Base-by-base conservation (phyloP, 148 eudicot species). In the Pouteria glomerata region DNA sequence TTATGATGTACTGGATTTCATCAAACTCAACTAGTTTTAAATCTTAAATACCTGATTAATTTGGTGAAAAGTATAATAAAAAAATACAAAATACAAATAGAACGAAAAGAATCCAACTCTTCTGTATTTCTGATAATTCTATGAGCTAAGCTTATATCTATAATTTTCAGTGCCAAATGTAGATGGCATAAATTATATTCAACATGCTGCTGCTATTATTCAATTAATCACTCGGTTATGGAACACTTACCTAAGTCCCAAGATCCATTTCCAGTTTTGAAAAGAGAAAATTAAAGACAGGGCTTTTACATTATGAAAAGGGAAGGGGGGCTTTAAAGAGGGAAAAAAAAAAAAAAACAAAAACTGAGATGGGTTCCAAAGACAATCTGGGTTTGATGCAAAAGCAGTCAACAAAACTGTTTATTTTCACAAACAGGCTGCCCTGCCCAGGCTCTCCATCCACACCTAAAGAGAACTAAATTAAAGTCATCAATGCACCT, bases 401-500 rank as follows among this genome's bases (percentile, higher is more conserved):
- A 26, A 64, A 14, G 44, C 44, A 18, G 10, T 52, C 14, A 30
- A 30, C 37, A 35, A 24, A 10, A 35, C 13, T 70, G 30, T n/a
- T 26, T 37, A 56, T 37, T 57, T 41, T 21, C 53, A 63, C 42
- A 73, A 73, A 52, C 52, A 73, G 53, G 63, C 70, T 73, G n/a
- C 33, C 23, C 70, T 52, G 19, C 50, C 62, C 62, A n/a, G 41
- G 29, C 34, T 73, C 18, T 58, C 27, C 37, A 64, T 73, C 18
- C 66, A 42, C 37, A 64, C 69, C 31, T 24, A 52, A 52, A 63
- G 33, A 27, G 62, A 73, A 26, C 47, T 50, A 73, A 65, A 73
- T 63, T 52, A 26, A 63, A 73, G 27, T 76, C 60, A 66, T 69
- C 37, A 72, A 47, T 78, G 74, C 71, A 71, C 70, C 74, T 73